Base-by-base conservation (phyloP, 1,139 yeast genomes). In the Geotrichum fermentans region DNA sequence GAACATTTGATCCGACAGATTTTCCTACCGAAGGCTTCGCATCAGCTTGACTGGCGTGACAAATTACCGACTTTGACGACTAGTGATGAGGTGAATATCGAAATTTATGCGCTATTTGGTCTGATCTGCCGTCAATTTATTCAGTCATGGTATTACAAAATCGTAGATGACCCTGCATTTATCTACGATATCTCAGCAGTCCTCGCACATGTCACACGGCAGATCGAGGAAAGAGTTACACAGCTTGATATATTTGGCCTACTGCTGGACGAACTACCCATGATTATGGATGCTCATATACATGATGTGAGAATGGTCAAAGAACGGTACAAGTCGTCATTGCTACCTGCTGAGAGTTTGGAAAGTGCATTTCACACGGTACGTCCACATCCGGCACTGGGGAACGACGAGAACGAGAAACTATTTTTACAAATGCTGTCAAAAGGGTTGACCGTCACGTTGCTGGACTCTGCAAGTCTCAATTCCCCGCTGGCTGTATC, bases 311-410 rank as follows among this genome's bases (percentile, higher is more conserved):
- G 64, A 20, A 53, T 48, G 43, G 62, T 65, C 3, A 43, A 53
- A 20, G 51, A 47, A 13, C 58, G 67, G 22, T 40, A 59, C 13
- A 57, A 61, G 7, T 56, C 66, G 1, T 50, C 58, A 2, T 54
- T 60, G 5, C 43, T 59, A 18, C 71, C 69, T 2, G 58, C 55
- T 28, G 64, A 56, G 26, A 56, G 62, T 6, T 52, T 66, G 14
- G 67, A 64, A 32, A 60, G 59, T 3, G 68, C 69, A 2, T 70
- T 70, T 53, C 67, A 68, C 47, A 55, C 61, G 2, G 40, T 71
- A 5, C 59, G 70, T 65, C 82, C 71, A 60, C 85, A 73, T 69
- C 78, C 67, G 62, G 86, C 74, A 54, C 71, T 70, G 62, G 60
- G 53, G 5, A 46, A 48, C 20, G 40, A 54, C 2, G 61, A 58